phyloP scores from a whole-genome alignment of 148 eudicot species.

The Cornus florida region DNA sequence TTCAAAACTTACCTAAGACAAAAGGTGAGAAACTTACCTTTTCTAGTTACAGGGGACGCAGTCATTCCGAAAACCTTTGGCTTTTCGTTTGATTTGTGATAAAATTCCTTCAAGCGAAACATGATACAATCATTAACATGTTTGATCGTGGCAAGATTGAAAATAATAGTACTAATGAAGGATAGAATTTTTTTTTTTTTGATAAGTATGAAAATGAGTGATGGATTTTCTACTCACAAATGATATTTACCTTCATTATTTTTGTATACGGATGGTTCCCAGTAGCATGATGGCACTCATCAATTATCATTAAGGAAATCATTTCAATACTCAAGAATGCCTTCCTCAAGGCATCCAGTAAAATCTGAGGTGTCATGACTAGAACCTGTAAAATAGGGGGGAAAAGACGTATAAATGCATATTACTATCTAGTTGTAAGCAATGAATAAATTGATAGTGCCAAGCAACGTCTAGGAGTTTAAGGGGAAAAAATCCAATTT shows the following conservation, averaged over 20 bases:
- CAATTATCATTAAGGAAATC: conserved; percentile 50
- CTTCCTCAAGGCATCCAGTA: conserved; percentile 59
- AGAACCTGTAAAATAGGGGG: conserved; percentile 35
- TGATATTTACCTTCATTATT: conserved; percentile 54
- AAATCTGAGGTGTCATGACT: conserved; percentile 71
- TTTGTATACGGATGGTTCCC: conserved; percentile 59
- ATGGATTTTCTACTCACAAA: conserved; percentile 6
- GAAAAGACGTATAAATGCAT: background rate
- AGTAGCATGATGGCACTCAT: conserved; percentile 62
- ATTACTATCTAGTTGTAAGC: background rate
- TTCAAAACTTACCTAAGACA: background rate
- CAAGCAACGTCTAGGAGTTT: background rate
- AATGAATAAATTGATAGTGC: background rate
- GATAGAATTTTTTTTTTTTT: too few relatives aligned
- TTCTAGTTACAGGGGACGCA: conserved; percentile 53
- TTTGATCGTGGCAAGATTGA: background rate
- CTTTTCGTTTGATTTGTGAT: conserved; percentile 40
- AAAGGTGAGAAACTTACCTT: conserved; percentile 32
- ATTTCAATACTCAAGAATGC: conserved; percentile 38
- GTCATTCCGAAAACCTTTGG: conserved; percentile 76
- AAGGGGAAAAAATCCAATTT: background rate
- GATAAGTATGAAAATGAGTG: background rate
- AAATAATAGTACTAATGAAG: background rate
- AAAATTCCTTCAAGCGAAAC: conserved; percentile 49
- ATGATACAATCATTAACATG: background rate